Evolutionary conservation across 2,329 filamentous ascomycete species (phyloP).

Genomic region (Juglanconis oblonga): DNA sequence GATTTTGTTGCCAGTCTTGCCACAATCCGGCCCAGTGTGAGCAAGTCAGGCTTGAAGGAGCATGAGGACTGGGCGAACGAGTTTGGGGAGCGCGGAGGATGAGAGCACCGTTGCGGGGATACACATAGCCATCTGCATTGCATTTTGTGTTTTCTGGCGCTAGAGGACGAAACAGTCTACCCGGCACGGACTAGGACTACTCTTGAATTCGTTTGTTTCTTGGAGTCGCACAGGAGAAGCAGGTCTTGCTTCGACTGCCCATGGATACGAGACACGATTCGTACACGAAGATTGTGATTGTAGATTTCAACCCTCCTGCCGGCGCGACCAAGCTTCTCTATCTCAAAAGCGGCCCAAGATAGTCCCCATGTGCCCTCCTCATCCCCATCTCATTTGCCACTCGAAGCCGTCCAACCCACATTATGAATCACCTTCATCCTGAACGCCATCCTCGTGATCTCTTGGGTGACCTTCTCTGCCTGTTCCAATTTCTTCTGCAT

Average conservation of each 20-base stretch:
- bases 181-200: not conserved
- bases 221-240: not conserved
- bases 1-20: slow-evolving; percentile 83
- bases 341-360: not conserved
- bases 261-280: not conserved
- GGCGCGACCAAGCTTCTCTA: not conserved
- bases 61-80: slow-evolving; percentile 94
- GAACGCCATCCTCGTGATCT: slow-evolving; percentile 21
- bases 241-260: not conserved
- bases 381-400: not conserved
- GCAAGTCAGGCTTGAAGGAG: slow-evolving; percentile 75
- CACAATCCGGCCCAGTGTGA: slow-evolving; percentile 88
- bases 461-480: slow-evolving; percentile 24
- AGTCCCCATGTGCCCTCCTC: not conserved
- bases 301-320: not conserved
- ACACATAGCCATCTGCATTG: not conserved
- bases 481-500: slow-evolving; percentile 22
- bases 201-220: not conserved
- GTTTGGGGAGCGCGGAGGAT: slow-evolving; percentile 89
- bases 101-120: slow-evolving; percentile 19
- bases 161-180: not conserved
- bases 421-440: slow-evolving; percentile 22
- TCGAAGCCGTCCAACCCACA: not conserved
- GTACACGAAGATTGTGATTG: not conserved
- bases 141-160: not conserved